A percentile compares a stretch with the other conserved stretches of the same genome.
These are phyloP conservation scores for Phlyctochytrium planicorne DNA, from an alignment of 192 early-diverging fungal species.

Conservation along the genomic window DNA sequence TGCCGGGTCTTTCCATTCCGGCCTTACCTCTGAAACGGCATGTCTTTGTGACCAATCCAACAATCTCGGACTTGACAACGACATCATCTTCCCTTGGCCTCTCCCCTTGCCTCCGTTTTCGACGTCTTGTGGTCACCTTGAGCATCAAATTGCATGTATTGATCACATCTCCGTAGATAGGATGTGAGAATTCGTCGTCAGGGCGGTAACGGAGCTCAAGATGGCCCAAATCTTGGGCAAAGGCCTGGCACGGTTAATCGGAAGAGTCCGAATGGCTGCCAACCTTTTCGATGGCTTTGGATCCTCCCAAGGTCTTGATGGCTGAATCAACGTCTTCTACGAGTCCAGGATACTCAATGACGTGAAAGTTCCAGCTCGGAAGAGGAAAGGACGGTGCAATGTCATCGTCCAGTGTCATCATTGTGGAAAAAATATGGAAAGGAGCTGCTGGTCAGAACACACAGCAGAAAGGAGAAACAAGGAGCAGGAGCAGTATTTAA, in stretches of 20 bases:
- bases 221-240: constrained; percentile 34
- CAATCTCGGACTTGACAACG: constrained; percentile 41
- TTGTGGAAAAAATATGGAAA: too few species aligned
- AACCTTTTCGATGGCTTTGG: constrained; percentile 44
- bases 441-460: too few species aligned
- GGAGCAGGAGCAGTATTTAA: too few species aligned
- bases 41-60: constrained; percentile 57
- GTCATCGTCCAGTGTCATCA: constrained; percentile 15
- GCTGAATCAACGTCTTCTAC: constrained; percentile 38
- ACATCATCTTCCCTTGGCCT: constrained; percentile 13
- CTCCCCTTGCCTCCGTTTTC: not conserved
- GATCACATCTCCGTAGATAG: constrained; percentile 60
- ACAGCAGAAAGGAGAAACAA: too few species aligned
- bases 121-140: constrained; percentile 53
- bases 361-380: constrained; percentile 46
- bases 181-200: constrained; percentile 62
- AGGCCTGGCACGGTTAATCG: constrained; percentile 30
- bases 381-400: constrained; percentile 32
- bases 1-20: not conserved
- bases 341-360: constrained; percentile 59
- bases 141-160: constrained; percentile 56
- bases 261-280: not conserved
- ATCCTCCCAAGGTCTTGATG: constrained; percentile 50
- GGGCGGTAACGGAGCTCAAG: constrained; percentile 57
- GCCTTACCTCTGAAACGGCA: constrained; percentile 62